Base-by-base conservation (phyloP, 208 protist genomes). In the Wallacemonas sp. region DNA sequence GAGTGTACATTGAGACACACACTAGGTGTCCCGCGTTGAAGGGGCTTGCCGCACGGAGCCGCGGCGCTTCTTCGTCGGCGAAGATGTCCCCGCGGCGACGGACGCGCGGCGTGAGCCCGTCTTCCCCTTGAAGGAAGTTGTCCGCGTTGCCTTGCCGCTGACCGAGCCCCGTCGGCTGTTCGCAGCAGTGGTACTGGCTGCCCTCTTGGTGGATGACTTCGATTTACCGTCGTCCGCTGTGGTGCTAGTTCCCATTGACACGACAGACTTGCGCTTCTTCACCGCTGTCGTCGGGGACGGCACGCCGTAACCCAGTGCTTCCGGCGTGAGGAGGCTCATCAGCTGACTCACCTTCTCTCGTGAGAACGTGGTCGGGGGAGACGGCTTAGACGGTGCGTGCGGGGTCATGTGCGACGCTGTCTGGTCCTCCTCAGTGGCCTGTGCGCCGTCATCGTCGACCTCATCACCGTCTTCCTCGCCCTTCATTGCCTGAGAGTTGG, bases 241-340 rank as follows among this genome's bases (percentile, higher is more conserved):
- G 26, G n/a, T 57, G n/a, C 5, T 34, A 32, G 17, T 38, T 10
- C 29, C 19, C 12, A 37, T 39, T 3, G 50, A 57, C 15, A 38
- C 50, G n/a, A 57, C 50, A 3, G 50, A 57, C 50, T 57, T 57
- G 6, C 50, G 50, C 29, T 57, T 57, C 32, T 57, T 57, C 3
- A 4, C 50, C 3, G 50, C 30, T 24, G 50, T 57, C n/a, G n/a
- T n/a, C 21, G 50, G 50, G 4, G 50, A 57, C 13, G 50, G n/a
- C n/a, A 57, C 30, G 48, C 41, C 21, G 39, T 61, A 63, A 15
- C 73, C 75, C 17, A 86, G 61, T 0, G 79, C 79, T 41, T 86
- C 79, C 1, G 79, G 79, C 2, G 76, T 80, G 10, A 86, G 60
- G 38, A 76, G 62, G 24, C 68, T 77, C 19, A 86, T 63, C 15